Evolutionary conservation across 2,329 filamentous ascomycete genomes (phyloP).

Genomic region (Diaporthe vexans): DNA sequence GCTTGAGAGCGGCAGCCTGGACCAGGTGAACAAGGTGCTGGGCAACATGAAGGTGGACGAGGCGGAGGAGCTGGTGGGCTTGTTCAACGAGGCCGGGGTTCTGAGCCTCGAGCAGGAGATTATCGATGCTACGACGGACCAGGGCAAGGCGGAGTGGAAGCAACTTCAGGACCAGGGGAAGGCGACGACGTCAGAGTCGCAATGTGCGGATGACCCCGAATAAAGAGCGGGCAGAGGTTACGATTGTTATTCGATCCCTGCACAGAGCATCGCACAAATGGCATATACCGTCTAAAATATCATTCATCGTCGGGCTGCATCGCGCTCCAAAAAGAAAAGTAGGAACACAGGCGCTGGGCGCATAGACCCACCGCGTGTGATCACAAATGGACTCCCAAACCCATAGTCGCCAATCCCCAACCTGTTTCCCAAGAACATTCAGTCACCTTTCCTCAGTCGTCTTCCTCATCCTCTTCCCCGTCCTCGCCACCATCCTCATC

Average conservation of each 20-base stretch:
- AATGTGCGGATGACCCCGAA: constrained; percentile 42
- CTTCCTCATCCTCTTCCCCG: constrained; percentile 32
- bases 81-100: constrained; percentile 85
- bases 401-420: neutral
- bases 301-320: neutral
- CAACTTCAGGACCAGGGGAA: constrained; percentile 70
- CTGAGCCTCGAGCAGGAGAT: constrained; percentile 92
- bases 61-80: constrained; percentile 84
- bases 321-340: neutral
- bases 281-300: constrained; percentile 1
- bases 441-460: neutral
- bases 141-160: constrained; percentile 83
- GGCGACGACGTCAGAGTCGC: constrained; percentile 40
- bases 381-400: neutral
- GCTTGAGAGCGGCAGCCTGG: constrained; percentile 88
- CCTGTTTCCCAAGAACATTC: neutral
- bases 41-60: constrained; percentile 88
- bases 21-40: constrained; percentile 88
- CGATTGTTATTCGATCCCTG: neutral
- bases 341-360: neutral
- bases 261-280: constrained; percentile 1
- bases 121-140: constrained; percentile 93
- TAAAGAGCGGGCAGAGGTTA: neutral
- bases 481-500: neutral
- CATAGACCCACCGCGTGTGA: neutral